phyloP scores from a whole-genome alignment of 352 stramenopile genomes.

The Pythium folliculosum region DNA sequence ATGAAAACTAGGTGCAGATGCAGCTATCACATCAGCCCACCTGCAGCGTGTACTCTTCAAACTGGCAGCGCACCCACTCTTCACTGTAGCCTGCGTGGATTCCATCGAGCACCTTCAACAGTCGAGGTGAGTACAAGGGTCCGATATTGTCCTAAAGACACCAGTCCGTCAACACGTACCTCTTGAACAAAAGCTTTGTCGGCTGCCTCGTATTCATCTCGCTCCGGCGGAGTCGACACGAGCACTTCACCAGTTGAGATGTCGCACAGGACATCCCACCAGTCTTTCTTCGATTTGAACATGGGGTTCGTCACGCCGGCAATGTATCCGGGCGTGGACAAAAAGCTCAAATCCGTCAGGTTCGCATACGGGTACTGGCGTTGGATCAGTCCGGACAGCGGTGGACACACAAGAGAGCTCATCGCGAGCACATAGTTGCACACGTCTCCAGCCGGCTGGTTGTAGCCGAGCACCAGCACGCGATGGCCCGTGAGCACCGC shows the following conservation, averaged over 20 bases:
- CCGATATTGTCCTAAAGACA: neutral
- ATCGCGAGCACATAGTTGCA: conserved; percentile 88
- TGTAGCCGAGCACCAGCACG: conserved; percentile 84
- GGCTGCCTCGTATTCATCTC: conserved; percentile 70
- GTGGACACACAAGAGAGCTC: conserved; percentile 81
- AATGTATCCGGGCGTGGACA: conserved; percentile 84
- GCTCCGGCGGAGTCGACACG: conserved; percentile 55
- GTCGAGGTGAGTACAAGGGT: neutral
- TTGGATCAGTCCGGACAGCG: conserved; percentile 75
- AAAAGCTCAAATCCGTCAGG: conserved; percentile 86
- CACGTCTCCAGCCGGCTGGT: conserved; percentile 76
- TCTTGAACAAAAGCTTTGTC: conserved; percentile 79
- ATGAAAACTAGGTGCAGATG: neutral
- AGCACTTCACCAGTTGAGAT: conserved; percentile 82
- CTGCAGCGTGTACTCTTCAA: conserved; percentile 87
- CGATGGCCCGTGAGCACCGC: conserved; percentile 77
- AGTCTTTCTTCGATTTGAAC: conserved; percentile 91
- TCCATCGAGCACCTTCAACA: conserved; percentile 70
- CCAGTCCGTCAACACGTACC: conserved; percentile 32
- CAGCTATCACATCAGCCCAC: conserved; percentile 18
- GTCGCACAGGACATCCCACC: conserved; percentile 91
- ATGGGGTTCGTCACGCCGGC: conserved; percentile 92
- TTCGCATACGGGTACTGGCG: conserved; percentile 89
- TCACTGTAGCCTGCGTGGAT: conserved; percentile 79
- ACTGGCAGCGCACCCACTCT: conserved; percentile 87